phyloP scores from a whole-genome alignment of 768 basidiomycete genomes.

The Hypsizygus marmoreus region DNA sequence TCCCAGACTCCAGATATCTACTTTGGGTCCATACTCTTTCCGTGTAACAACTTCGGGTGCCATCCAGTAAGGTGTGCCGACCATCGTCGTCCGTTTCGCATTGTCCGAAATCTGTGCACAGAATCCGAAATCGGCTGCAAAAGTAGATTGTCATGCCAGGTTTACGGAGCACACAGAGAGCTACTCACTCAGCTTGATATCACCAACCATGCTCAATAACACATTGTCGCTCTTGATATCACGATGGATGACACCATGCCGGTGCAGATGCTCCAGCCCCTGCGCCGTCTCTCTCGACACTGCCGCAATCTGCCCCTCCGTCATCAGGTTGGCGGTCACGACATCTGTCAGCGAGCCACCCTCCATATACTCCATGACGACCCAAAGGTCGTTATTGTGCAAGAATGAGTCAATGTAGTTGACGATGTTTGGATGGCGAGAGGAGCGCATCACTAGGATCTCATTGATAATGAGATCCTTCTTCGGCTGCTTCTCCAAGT shows the following conservation, averaged over 20 bases:
- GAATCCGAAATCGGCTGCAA: slow-evolving; percentile 94
- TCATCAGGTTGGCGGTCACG: slow-evolving; percentile 95
- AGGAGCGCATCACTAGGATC: slow-evolving; percentile 97
- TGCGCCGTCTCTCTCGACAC: slow-evolving; percentile 92
- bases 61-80: slow-evolving; percentile 99
- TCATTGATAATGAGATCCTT: slow-evolving; percentile 99
- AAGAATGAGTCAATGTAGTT: slow-evolving; percentile 99
- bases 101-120: slow-evolving; percentile 95
- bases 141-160: too few relatives aligned
- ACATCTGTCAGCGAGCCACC: slow-evolving; percentile 94
- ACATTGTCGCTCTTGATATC: slow-evolving; percentile 99
- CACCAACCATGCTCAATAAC: slow-evolving; percentile 86
- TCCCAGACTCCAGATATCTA: slow-evolving; percentile 96
- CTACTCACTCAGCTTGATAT: slow-evolving; percentile 94
- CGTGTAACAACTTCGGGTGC: slow-evolving; percentile 97
- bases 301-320: slow-evolving; percentile 97
- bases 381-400: slow-evolving; percentile 98
- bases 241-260: slow-evolving; percentile 96
- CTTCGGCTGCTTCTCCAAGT: slow-evolving; percentile 99
- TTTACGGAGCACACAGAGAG: slow-evolving; percentile 4
- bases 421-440: slow-evolving; percentile 97
- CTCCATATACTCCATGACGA: slow-evolving; percentile 99
- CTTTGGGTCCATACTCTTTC: slow-evolving; percentile 97
- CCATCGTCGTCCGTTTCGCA: slow-evolving; percentile 96
- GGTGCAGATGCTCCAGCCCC: slow-evolving; percentile 92